Base-by-base conservation (phyloP, 1,284 basidiomycete species). In the Mycena sp. region DNA sequence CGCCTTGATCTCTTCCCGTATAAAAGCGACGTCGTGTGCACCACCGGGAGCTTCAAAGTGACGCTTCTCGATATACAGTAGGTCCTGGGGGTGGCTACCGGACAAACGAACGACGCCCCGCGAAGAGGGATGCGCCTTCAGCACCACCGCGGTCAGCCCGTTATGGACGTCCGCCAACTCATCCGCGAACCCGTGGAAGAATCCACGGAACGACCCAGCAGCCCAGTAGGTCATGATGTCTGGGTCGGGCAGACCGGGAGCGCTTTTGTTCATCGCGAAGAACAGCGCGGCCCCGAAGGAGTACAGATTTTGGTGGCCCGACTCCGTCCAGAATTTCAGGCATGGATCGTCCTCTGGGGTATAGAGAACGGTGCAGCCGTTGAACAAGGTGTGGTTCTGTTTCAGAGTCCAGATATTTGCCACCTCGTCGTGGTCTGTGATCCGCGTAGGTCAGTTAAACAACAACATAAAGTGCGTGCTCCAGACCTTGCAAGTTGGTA, bases 81-180 rank as follows among this genome's bases (percentile, higher is more conserved):
- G 46, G 51, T 76, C 73, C 63, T 76, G 73, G 17, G 73, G 73
- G 58, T 75, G 71, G 6, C 69, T 58, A 14, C 73, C 73, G 4
- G 73, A 75, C 17, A 76, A 61, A 1, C 60, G 60, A 9, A 76
- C 73, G 3, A 68, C 70, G 7, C 73, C 74, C 48, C 63, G 70
- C 17, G 73, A 73, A 14, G 72, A 72, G 3, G 73, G 67, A 50
- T 72, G 73, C n/a, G 67, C 71, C 51, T 71, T 69, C 26, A 75
- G 69, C 21, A 70, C 61, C 44, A 74, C 55, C 10, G 72, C 72
- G 1, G 71, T 35, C 14, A 35, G 32, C 19, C 67, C 66, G 40
- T 73, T 72, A 55, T 68, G 70, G 26, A 56, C 64, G 26, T 67
- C 60, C 0, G 67, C 68, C 16, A 74, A 25, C 26, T 65, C 53